Evolutionary conservation across 495 filamentous ascomycete genomes (phyloP).

Genomic region (Gamarada debralockiae): DNA sequence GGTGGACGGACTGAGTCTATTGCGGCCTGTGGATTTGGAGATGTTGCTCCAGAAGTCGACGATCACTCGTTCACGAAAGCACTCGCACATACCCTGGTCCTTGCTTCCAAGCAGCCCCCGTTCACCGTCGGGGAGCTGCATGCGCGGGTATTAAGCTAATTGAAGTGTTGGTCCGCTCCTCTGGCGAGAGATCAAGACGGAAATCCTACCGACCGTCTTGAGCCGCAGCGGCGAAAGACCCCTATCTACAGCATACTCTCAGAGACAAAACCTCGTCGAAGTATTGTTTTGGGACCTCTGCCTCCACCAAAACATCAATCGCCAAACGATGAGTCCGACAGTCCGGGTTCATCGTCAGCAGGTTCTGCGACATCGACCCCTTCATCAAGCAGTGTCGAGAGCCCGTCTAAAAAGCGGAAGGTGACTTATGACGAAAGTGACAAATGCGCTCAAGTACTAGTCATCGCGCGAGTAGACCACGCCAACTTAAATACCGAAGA

Average conservation of each 20-base stretch:
- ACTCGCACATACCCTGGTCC: slow-evolving; percentile 24
- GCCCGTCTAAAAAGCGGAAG: background rate
- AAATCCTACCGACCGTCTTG: background rate
- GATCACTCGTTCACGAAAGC: slow-evolving; percentile 27
- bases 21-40: slow-evolving; percentile 28
- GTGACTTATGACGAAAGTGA: background rate
- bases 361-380: background rate
- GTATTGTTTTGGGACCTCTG: slow-evolving; percentile 1
- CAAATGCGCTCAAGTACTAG: background rate
- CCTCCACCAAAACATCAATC: background rate
- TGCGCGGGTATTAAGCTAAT: slow-evolving; percentile 18
- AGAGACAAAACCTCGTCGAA: slow-evolving; percentile 7
- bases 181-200: background rate
- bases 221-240: slow-evolving; percentile 2
- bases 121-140: slow-evolving; percentile 25
- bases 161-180: slow-evolving; percentile 11
- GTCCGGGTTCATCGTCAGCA: background rate
- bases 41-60: slow-evolving; percentile 11
- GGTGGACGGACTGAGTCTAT: slow-evolving; percentile 23
- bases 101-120: slow-evolving; percentile 16
- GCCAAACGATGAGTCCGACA: background rate
- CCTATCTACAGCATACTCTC: slow-evolving; percentile 2
- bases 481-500: background rate
- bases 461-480: background rate
- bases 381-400: background rate